phyloP scores from a whole-genome alignment of 768 basidiomycete genomes.

The Jaapia argillacea region DNA sequence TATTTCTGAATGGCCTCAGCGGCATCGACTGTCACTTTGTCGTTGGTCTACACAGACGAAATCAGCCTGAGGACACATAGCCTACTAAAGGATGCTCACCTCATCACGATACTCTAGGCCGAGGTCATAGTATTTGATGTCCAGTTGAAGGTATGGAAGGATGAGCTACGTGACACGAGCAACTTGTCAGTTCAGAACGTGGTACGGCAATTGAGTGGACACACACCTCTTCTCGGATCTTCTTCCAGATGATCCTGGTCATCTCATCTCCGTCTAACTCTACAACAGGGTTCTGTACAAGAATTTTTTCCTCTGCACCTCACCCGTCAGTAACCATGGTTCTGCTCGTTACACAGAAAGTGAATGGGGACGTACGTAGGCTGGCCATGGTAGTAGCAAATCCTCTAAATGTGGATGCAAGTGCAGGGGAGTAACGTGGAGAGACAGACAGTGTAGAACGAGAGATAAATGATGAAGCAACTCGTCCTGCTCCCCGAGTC shows the following conservation, averaged over 20 bases:
- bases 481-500: too few species aligned
- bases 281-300: slow-evolving; percentile 81
- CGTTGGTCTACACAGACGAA: slow-evolving; percentile 65
- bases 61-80: too few species aligned
- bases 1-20: slow-evolving; percentile 92
- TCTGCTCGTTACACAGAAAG: neutral
- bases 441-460: too few species aligned
- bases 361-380: neutral
- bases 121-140: slow-evolving; percentile 98
- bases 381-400: slow-evolving; percentile 1
- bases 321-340: neutral
- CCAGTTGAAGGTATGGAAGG: slow-evolving; percentile 86
- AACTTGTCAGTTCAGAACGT: neutral
- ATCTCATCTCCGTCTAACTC: slow-evolving; percentile 98
- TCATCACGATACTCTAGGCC: slow-evolving; percentile 89
- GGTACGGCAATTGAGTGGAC: neutral
- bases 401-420: too few species aligned
- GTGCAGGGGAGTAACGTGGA: too few species aligned
- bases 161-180: slow-evolving; percentile 71
- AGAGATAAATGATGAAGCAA: too few species aligned
- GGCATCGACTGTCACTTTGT: slow-evolving; percentile 86
- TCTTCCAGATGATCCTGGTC: slow-evolving; percentile 99
- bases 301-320: slow-evolving; percentile 44
- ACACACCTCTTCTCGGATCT: slow-evolving; percentile 86
- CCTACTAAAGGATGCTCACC: too few species aligned